Evolutionary conservation across 1,139 yeast genomes (phyloP), one percentile per base, ranked within the genome.

Genomic region (Diutina sp.): DNA sequence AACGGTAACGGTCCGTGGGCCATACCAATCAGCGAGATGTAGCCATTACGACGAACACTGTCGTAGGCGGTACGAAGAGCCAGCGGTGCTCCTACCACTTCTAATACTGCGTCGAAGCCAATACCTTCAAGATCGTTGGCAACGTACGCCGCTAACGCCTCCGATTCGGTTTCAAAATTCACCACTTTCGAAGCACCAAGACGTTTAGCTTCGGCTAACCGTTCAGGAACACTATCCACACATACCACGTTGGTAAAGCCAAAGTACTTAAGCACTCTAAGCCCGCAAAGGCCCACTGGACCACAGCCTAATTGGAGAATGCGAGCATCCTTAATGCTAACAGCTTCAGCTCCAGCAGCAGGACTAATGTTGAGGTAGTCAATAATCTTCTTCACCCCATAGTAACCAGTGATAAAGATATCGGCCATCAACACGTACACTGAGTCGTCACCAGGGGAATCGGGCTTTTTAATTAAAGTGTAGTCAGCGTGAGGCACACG

Each of bases 321-420:
- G 4, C 74, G 67, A 35, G 74, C 65, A 46, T 77, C 74, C 55
- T 67, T 65, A 6, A 50, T 32, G n/a, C 25, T n/a, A 2, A 38
- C 32, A 16, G 53, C 53, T 8, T 30, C 28, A 4, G 53, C 53
- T 2, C 53, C 53, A 1, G 8, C 41, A 11, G 53, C 41, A 38
- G 76, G 60, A 2, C 60, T 58, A 44, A 25, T 29, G 28, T 21
- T 21, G 5, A 50, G 32, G 29, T 14, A 29, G n/a, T 38, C 38
- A 21, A 76, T 64, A 30, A 82, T 81, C 60, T 76, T 75, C 59
- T 72, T 73, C 12, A 72, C 78, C 46, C 87, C 87, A 63, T 76
- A 80, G 66, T 79, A 83, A 0, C 86, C 88, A 1, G 88, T 83
- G 46, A 84, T 80, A 66, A 83, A 83, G 57, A 83, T 83, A 66